phyloP scores from a whole-genome alignment of 2,329 filamentous ascomycete species.

The Geosmithia morbida region DNA sequence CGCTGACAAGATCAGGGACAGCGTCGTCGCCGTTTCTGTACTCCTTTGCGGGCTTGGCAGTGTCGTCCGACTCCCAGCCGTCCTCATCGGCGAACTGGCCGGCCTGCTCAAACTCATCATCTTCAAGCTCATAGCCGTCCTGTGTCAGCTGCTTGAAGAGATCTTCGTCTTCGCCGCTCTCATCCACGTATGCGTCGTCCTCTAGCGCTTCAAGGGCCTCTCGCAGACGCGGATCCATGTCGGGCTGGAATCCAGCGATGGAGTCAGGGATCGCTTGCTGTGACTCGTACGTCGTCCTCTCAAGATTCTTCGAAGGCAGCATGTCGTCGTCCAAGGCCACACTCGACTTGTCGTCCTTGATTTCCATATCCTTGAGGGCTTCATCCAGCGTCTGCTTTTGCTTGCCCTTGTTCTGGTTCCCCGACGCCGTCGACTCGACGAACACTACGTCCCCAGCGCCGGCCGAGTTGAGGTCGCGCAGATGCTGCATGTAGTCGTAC shows the following conservation, averaged over 20 bases:
- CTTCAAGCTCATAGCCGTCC: constrained; percentile 59
- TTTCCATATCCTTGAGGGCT: constrained; percentile 49
- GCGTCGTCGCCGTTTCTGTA: constrained; percentile 24
- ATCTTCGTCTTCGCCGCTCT: constrained; percentile 70
- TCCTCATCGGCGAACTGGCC: constrained; percentile 51
- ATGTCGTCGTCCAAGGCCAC: constrained; percentile 60
- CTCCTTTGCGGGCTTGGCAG: constrained; percentile 58
- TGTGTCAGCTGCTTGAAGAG: constrained; percentile 63
- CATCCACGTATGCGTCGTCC: constrained; percentile 85
- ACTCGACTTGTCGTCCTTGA: constrained; percentile 25
- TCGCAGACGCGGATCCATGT: constrained; percentile 88
- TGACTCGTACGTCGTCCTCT: constrained; percentile 69
- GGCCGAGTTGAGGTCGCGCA: constrained; percentile 69
- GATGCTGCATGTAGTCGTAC: constrained; percentile 99
- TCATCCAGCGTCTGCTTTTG: constrained; percentile 72
- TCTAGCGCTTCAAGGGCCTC: constrained; percentile 90
- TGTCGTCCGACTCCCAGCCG: constrained; percentile 92
- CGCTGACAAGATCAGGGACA: constrained; percentile 32
- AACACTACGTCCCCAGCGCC: constrained; percentile 60
- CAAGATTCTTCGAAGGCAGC: constrained; percentile 65
- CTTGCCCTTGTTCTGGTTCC: constrained; percentile 56
- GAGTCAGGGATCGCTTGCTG: constrained; percentile 88
- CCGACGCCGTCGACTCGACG: constrained; percentile 55
- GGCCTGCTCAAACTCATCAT: constrained; percentile 61
- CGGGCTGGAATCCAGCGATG: constrained; percentile 86